Base-by-base conservation (phyloP, 2,329 filamentous ascomycete species). In the Colletotrichum sp. region DNA sequence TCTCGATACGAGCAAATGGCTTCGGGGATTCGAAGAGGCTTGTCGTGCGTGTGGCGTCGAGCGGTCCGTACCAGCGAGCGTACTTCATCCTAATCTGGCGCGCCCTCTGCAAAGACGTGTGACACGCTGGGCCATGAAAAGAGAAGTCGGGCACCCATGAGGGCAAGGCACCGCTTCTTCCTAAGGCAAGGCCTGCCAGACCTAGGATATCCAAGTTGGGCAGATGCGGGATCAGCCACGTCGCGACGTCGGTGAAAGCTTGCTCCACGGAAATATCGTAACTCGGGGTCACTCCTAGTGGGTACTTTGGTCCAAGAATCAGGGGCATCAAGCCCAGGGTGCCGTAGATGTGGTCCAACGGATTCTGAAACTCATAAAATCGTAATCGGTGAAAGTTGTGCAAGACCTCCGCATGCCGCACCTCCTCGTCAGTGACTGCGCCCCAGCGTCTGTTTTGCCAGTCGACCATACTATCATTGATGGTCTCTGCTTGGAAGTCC, bases 111-210 rank as follows among this genome's bases (percentile, higher is more conserved):
- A 75, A 52, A 2, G 72, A 72, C 2, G 68, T 67, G 8, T 49
- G 55, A 15, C 30, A 36, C 12, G 21, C 21, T 2, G 72, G 49
- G 2, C 72, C 72, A n/a, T 26, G 52, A 12, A 71, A 63, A 4
- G 68, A 49, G 13, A 66, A 72, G 30, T 75, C 72, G 9, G 72
- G 72, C 10, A 75, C 62, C 72, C 72, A 75, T 5, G 72, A 75
- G 4, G 72, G 72, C 21, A 75, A 32, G 6, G 16, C 10, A 24
- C 55, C 18, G 8, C 44, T 44, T 15, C 71, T 62, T 4, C 57
- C 66, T 28, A 62, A 5, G 5, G 68, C 49, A 12, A 71, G 21
- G n/a, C 70, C 55, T 5, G 73, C 63, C 16, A 76, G 39, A 6
- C 69, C 70, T 16, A 73, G 34, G 4, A 73, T 28, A 16, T 76